Conservation (phyloP, 148 eudicot genomes). For the Fagopyrum tataricum region DNA sequence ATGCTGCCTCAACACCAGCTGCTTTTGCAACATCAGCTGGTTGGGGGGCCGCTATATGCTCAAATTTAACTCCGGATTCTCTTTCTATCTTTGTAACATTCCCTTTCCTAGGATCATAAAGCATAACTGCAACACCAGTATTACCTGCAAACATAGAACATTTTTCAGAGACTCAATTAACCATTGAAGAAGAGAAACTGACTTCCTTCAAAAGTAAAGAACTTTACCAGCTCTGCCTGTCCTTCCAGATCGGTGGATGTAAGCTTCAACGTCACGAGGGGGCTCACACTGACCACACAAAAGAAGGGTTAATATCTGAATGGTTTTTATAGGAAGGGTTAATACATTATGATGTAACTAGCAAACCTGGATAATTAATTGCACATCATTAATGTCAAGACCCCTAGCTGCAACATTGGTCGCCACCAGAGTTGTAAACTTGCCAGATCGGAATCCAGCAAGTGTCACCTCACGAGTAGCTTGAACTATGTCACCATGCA, state of each 20-base stretch:
- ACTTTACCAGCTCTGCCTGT: slow-evolving; percentile 91
- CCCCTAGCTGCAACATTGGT: slow-evolving; percentile 96
- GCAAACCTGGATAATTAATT: slow-evolving; percentile 77
- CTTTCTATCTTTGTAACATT: slow-evolving; percentile 70
- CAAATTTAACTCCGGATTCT: slow-evolving; percentile 93
- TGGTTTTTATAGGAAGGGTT: background rate
- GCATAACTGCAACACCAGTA: slow-evolving; percentile 91
- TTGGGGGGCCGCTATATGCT: slow-evolving; percentile 86
- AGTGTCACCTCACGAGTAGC: slow-evolving; percentile 90
- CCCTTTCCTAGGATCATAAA: slow-evolving; percentile 72
- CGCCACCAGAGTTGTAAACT: slow-evolving; percentile 77
- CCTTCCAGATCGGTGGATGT: slow-evolving; percentile 97
- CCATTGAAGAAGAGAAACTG: background rate
- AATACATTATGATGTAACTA: background rate
- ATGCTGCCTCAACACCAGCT: slow-evolving; percentile 74
- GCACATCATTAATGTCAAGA: slow-evolving; percentile 86
- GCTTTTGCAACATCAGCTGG: slow-evolving; percentile 94
- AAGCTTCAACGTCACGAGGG: slow-evolving; percentile 97
- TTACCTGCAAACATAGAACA: slow-evolving; percentile 37
- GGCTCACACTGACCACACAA: slow-evolving; percentile 62
- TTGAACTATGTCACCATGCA: slow-evolving; percentile 96
- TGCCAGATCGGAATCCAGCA: slow-evolving; percentile 82
- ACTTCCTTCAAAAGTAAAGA: background rate
- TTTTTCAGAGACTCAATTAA: background rate
- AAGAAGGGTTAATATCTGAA: background rate